Evolutionary conservation across 371 early-diverging fungal species (phyloP).

Genomic region (Mortierella sp.): DNA sequence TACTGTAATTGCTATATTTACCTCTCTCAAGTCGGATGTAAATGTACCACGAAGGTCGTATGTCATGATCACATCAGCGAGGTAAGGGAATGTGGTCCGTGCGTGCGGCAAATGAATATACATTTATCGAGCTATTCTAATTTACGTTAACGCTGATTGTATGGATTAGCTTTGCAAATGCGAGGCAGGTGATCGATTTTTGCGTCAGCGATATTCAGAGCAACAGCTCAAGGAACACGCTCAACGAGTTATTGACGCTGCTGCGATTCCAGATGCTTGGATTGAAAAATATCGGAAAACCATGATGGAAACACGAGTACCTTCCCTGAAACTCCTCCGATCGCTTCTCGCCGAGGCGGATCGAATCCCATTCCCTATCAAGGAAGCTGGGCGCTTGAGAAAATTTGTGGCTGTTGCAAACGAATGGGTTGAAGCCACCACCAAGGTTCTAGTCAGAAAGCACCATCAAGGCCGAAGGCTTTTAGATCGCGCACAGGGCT

Average conservation of each 20-base stretch:
- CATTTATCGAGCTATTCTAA: neutral
- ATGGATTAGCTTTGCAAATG: constrained; percentile 65
- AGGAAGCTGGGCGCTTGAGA: constrained; percentile 59
- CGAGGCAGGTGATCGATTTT: constrained; percentile 54
- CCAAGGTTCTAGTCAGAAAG: constrained; percentile 56
- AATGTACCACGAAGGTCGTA: constrained; percentile 70
- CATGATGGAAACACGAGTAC: constrained; percentile 61
- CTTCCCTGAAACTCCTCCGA: constrained; percentile 65
- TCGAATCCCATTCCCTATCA: constrained; percentile 60
- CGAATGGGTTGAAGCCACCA: constrained; percentile 64
- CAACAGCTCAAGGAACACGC: constrained; percentile 61
- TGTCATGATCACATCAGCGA: constrained; percentile 73
- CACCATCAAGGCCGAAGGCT: constrained; percentile 57
- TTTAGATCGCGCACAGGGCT: constrained; percentile 31
- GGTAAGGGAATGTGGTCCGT: constrained; percentile 9
- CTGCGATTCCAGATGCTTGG: constrained; percentile 60
- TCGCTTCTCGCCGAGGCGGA: constrained; percentile 66
- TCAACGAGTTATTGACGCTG: constrained; percentile 35
- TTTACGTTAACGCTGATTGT: neutral
- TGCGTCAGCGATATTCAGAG: constrained; percentile 70
- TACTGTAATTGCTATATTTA: constrained; percentile 81
- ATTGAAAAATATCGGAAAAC: constrained; percentile 52
- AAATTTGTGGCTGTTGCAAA: constrained; percentile 62
- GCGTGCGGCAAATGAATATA: too few species aligned
- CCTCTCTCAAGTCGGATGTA: constrained; percentile 75